Evolutionary conservation across 23 red algal genomes (phyloP).

Genomic region (Gracilariopsis chorda): DNA sequence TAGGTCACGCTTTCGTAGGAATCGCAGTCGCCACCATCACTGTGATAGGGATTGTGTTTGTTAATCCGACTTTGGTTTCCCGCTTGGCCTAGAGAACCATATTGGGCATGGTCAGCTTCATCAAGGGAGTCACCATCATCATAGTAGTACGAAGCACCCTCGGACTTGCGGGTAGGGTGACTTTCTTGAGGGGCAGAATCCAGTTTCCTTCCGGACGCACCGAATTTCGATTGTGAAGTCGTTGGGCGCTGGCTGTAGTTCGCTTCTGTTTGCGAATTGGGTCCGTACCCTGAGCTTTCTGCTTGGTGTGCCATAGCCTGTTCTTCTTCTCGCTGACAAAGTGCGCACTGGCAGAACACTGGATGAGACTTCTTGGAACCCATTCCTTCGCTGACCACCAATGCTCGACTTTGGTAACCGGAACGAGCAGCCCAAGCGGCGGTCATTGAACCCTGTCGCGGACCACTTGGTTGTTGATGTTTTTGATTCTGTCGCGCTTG

Average conservation of each 20-base stretch:
- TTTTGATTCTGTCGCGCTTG: slow-evolving; percentile 32
- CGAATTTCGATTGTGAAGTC: too few relatives aligned
- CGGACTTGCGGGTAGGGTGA: too few relatives aligned
- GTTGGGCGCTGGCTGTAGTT: too few relatives aligned
- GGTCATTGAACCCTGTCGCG: slow-evolving; percentile 14
- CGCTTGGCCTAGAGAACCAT: neutral
- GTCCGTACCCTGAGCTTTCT: neutral
- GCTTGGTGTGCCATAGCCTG: slow-evolving; percentile 3
- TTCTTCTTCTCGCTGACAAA: slow-evolving; percentile 37
- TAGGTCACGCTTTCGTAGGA: slow-evolving; percentile 63
- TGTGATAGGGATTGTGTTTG: too few relatives aligned
- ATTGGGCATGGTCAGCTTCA: slow-evolving; percentile 1
- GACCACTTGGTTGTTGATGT: neutral
- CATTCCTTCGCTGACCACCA: slow-evolving; percentile 5
- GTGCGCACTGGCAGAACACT: slow-evolving; percentile 73
- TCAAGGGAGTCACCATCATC: slow-evolving; percentile 49
- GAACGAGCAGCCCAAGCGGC: slow-evolving; percentile 55
- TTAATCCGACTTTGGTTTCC: neutral
- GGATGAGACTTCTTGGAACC: slow-evolving; percentile 41
- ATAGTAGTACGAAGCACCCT: slow-evolving; percentile 11
- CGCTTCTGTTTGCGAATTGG: neutral
- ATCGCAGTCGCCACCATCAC: slow-evolving; percentile 33
- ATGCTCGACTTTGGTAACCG: neutral
- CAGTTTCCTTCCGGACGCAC: too few relatives aligned
- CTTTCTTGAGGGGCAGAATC: too few relatives aligned